phyloP scores from a whole-genome alignment of 1,139 yeast genomes.

The Diutina scorzettiae region DNA sequence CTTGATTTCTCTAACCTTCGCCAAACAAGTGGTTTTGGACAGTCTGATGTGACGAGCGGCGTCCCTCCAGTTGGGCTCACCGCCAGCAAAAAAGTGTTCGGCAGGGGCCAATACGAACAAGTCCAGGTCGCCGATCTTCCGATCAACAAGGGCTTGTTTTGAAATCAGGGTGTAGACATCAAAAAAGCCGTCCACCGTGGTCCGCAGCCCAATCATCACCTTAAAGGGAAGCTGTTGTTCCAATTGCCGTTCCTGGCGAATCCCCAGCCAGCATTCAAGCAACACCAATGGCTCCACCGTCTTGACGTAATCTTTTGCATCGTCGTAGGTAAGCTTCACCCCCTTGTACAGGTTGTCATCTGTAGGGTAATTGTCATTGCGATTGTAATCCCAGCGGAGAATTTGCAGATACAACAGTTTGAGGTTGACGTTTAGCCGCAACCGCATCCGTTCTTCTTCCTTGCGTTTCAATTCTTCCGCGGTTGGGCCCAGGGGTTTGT shows the following conservation, averaged over 20 bases:
- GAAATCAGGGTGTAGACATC: constrained; percentile 77
- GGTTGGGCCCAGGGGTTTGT: not conserved
- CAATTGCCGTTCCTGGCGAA: constrained; percentile 60
- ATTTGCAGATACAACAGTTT: constrained; percentile 63
- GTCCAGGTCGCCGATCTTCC: constrained; percentile 63
- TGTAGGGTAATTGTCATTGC: constrained; percentile 44
- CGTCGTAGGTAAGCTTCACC: constrained; percentile 34
- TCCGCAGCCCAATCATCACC: constrained; percentile 63
- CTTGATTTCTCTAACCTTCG: constrained; percentile 65
- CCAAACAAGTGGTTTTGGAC: constrained; percentile 45
- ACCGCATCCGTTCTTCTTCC: constrained; percentile 71
- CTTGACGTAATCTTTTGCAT: constrained; percentile 51
- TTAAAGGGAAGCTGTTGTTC: constrained; percentile 55
- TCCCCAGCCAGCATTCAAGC: constrained; percentile 90
- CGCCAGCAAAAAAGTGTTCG: constrained; percentile 8
- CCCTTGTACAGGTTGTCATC: constrained; percentile 29
- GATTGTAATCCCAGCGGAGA: constrained; percentile 67
- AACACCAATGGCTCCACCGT: constrained; percentile 70
- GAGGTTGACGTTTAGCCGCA: constrained; percentile 66
- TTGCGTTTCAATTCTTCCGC: constrained; percentile 31
- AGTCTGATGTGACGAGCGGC: constrained; percentile 17
- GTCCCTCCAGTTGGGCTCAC: constrained; percentile 9
- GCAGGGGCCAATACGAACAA: constrained; percentile 53
- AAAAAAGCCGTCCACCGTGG: constrained; percentile 75
- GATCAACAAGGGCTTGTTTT: constrained; percentile 36